Evolutionary conservation across 2,329 filamentous ascomycete genomes (phyloP), one percentile per base, ranked within the genome.

Genomic region (Pseudohalonectria lignicola): DNA sequence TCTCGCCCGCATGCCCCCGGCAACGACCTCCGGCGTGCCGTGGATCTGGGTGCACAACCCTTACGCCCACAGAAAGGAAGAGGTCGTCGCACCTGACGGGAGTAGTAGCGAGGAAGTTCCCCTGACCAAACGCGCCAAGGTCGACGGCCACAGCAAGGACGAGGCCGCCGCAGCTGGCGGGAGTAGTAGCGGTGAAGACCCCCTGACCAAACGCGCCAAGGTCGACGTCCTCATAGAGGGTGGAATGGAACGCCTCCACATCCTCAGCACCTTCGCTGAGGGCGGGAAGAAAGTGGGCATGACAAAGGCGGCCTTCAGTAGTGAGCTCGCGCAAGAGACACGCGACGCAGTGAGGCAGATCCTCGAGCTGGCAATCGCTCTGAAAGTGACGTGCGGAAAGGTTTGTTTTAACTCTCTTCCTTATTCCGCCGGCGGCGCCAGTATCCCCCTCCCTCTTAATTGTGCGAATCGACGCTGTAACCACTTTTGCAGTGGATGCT

Each of bases 41-140:
- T 92, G 84, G 82, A 85, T 94, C 34, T 86, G 72, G 62, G 72
- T 83, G 31, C 71, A 69, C 37, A 86, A 86, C 53, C 81, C 80
- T 0, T 70, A 71, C 49, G 63, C 62, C 43, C 51, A 53, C 4
- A 55, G 57, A 5, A 57, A 57, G 13, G 45, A 51, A 31, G 63
- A 55, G 41, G 43, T 41, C 7, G 47, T 50, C 20, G 53, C 55
- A 38, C 61, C 63, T 41, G 41, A 43, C 12, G 55, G 63, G 39
- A 60, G 53, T 31, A 67, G 64, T 1, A 65, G 67, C 39, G 65
- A 69, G 45, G 61, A 72, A 36, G 69, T 72, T 0, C 67, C 68
- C 1, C 61, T 62, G 39, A 60, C 64, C 42, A 54, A 62, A 20
- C 63, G 63, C 2, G 57, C 63, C 5, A 64, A 73, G 29, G 50